Percentiles rank a stretch among this genome's conserved stretches.
These are phyloP conservation scores for Linaria vulgaris DNA, from an alignment of 257 asterid genomes.

Conservation along the genomic window DNA sequence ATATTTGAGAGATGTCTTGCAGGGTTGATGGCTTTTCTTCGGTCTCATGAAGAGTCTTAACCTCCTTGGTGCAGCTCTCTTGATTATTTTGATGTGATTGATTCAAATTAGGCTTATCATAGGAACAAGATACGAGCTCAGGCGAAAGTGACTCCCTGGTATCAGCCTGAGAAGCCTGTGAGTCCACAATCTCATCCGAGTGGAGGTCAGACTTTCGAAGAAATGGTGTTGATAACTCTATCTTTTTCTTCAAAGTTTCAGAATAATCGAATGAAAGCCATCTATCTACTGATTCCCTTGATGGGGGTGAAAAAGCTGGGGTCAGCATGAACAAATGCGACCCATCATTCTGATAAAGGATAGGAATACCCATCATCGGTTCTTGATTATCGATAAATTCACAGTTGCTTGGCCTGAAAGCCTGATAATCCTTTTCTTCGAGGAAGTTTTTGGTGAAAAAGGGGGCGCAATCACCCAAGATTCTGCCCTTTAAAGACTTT, in stretches of 20 bases:
- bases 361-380: constrained; percentile 62
- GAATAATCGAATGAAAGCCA: constrained; percentile 50
- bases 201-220: constrained; percentile 35
- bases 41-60: constrained; percentile 31
- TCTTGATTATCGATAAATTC: constrained; percentile 33
- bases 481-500: constrained; percentile 29
- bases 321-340: constrained; percentile 78
- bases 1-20: constrained; percentile 73
- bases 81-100: constrained; percentile 30
- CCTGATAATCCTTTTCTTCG: constrained; percentile 34
- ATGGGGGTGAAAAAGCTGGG: constrained; percentile 72
- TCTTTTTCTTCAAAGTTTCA: constrained; percentile 28
- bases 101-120: constrained; percentile 26
- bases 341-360: constrained; percentile 76
- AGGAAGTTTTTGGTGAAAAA: constrained; percentile 48
- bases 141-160: constrained; percentile 34
- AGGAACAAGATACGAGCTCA: constrained; percentile 34
- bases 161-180: constrained; percentile 49
- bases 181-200: constrained; percentile 38
- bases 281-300: constrained; percentile 48
- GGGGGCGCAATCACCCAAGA: constrained; percentile 44
- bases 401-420: constrained; percentile 29
- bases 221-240: constrained; percentile 28
- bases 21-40: constrained; percentile 41
- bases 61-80: constrained; percentile 31